Base-by-base conservation (phyloP, 2,329 filamentous ascomycete species). In the Calonectria ilicicola region DNA sequence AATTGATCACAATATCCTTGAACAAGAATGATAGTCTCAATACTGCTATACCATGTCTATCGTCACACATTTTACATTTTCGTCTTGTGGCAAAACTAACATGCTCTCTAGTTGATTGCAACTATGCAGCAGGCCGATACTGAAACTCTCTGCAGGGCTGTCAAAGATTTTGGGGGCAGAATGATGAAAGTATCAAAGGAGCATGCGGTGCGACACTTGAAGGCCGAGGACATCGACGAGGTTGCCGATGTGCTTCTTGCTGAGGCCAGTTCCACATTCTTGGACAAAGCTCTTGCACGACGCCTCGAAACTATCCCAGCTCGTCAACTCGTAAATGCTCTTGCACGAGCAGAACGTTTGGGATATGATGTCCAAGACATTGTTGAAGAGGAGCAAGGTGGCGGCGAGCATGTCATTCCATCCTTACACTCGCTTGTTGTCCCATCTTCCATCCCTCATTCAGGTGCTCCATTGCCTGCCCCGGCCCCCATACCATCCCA, bases 281-380 rank as follows among this genome's bases (percentile, higher is more conserved):
- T 91, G 2, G 89, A 91, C 77, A 85, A 83, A 67, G 88, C 86
- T 4, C 78, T 91, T n/a, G 86, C 87, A 21, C 83, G 81, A 67
- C 87, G 90, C 0, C 83, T 91, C 4, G 84, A 85, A 56, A 89
- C 88, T 2, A 91, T 91, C 65, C 85, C 86, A 12, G 89, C 89
- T 1, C 86, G 88, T 29, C 85, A 87, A 17, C 84, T 91, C 3
- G 87, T 91, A 66, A 91, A 91, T 70, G 88, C 89, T 17, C 84
- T 91, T 23, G 89, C 89, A 2, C 84, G 86, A 42, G 89, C 89
- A 1, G 88, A 90, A 75, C 88, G 90, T 2, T 85, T 91, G 0
- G 90, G 90, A 2, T 91, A 91, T 68, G 86, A 90, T 63, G 82
- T 84, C 0, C 81, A 83, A 38, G 90, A 91, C 67, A 83, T 89